A percentile compares a stretch with the other conserved stretches of the same genome.
phyloP scores from a whole-genome alignment of 441 rosid species.

The Arabidopsis lyrata region DNA sequence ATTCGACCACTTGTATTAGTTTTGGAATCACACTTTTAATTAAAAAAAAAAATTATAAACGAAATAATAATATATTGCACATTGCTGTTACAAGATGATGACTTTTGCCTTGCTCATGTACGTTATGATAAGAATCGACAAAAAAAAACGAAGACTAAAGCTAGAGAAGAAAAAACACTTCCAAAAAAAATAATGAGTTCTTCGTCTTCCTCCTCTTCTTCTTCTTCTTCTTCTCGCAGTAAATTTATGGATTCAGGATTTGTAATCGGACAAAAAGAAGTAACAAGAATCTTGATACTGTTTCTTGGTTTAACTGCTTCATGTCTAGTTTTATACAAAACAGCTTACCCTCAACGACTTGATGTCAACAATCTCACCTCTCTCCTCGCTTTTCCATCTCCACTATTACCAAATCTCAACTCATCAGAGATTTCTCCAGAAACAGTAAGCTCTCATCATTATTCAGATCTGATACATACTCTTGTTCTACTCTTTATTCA shows the following conservation, averaged over 20 bases:
- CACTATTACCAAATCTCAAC: slow-evolving; percentile 19
- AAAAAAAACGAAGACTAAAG: slow-evolving; percentile 28
- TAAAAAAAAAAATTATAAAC: neutral
- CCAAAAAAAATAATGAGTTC: slow-evolving; percentile 30
- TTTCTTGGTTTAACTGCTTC: slow-evolving; percentile 43
- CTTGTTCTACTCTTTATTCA: slow-evolving; percentile 1
- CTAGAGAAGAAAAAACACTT: neutral
- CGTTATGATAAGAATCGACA: slow-evolving; percentile 38
- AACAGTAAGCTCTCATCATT: slow-evolving; percentile 31
- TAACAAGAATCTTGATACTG: slow-evolving; percentile 39
- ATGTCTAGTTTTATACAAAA: slow-evolving; percentile 40
- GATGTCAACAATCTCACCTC: slow-evolving; percentile 22
- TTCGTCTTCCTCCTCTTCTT: slow-evolving; percentile 36
- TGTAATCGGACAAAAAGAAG: slow-evolving; percentile 30
- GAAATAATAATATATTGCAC: neutral
- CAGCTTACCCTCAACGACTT: slow-evolving; percentile 38
- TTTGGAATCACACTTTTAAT: neutral
- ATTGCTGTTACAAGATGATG: slow-evolving; percentile 23
- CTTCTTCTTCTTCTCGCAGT: slow-evolving; percentile 26
- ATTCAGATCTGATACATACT: slow-evolving; percentile 10
- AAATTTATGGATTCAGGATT: slow-evolving; percentile 29
- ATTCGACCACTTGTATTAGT: slow-evolving; percentile 36
- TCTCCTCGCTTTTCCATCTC: slow-evolving; percentile 25
- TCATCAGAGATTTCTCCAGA: slow-evolving; percentile 22
- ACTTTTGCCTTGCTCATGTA: slow-evolving; percentile 17